Conservation (phyloP, 306 rosid species). For the Begonia peltatifolia region DNA sequence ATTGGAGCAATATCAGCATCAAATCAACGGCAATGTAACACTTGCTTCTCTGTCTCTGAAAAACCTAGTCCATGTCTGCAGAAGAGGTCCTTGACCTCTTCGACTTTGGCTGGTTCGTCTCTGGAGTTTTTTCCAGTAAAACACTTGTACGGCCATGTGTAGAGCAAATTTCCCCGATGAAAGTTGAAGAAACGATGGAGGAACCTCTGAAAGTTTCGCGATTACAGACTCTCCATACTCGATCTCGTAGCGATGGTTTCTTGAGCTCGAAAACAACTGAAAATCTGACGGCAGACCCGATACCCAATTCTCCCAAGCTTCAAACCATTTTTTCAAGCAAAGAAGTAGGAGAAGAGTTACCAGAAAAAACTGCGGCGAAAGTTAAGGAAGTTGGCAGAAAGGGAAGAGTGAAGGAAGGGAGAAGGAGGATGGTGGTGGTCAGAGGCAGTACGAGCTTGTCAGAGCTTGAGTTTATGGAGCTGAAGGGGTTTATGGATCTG, state of each 20-base stretch:
- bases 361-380: constrained; percentile 7
- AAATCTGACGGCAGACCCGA: constrained; percentile 12
- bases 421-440: constrained; percentile 2
- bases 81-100: constrained; percentile 48
- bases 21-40: no score
- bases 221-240: constrained; percentile 15
- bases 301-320: constrained; percentile 15
- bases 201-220: constrained; percentile 3
- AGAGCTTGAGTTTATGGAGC: constrained; percentile 59
- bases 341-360: constrained; percentile 14
- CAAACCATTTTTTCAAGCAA: constrained; percentile 34
- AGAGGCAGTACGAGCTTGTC: constrained; percentile 34
- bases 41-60: no score
- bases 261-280: constrained; percentile 7
- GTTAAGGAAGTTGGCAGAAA: constrained; percentile 3
- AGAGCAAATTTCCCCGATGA: neutral
- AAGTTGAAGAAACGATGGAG: neutral
- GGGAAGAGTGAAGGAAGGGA: constrained; percentile 5
- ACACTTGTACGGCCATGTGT: constrained; percentile 9
- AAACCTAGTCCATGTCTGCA: constrained; percentile 18
- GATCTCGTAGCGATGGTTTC: constrained; percentile 38
- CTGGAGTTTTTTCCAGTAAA: constrained; percentile 19
- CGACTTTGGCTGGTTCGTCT: constrained; percentile 51
- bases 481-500: constrained; percentile 83
- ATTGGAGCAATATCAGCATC: no score